These are phyloP conservation scores for Rhizopogon vinicolor DNA, from an alignment of 768 basidiomycete species.

Conservation along the genomic window DNA sequence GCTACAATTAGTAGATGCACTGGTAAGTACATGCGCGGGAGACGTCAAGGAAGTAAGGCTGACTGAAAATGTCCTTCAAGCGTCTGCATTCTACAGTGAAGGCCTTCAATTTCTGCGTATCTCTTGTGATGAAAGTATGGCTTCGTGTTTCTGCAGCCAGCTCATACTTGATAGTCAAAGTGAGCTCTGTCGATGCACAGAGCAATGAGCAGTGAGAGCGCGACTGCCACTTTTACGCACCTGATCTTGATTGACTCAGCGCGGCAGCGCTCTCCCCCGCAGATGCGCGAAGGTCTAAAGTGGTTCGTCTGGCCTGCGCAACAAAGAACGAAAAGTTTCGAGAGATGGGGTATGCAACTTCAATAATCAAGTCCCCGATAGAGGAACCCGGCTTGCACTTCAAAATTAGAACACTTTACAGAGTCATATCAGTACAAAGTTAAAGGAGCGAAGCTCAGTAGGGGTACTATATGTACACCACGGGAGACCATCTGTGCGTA, in stretches of 20 bases:
- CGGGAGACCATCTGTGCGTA: background rate
- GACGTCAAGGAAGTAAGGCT: slow-evolving; percentile 5
- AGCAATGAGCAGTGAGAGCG: background rate
- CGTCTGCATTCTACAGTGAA: slow-evolving; percentile 55
- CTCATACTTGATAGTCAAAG: slow-evolving; percentile 41
- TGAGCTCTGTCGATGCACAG: slow-evolving; percentile 37
- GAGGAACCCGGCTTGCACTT: slow-evolving; percentile 6
- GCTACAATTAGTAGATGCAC: background rate
- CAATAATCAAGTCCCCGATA: background rate
- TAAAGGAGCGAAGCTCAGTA: background rate
- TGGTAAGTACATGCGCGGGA: background rate
- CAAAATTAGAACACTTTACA: slow-evolving; percentile 9
- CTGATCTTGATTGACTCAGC: slow-evolving; percentile 33
- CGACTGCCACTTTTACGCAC: slow-evolving; percentile 26
- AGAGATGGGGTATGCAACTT: slow-evolving; percentile 43
- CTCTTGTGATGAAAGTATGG: slow-evolving; percentile 41
- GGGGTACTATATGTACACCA: background rate
- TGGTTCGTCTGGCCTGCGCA: slow-evolving; percentile 45
- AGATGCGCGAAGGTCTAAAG: slow-evolving; percentile 28
- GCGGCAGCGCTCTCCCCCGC: slow-evolving; percentile 11
- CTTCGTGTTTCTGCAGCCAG: slow-evolving; percentile 35
- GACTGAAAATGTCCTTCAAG: slow-evolving; percentile 48
- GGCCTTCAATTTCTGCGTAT: slow-evolving; percentile 41
- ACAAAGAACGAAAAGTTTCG: slow-evolving; percentile 50
- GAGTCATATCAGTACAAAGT: background rate